Conservation (phyloP, 331 rosid species). For the Telfairia occidentalis region DNA sequence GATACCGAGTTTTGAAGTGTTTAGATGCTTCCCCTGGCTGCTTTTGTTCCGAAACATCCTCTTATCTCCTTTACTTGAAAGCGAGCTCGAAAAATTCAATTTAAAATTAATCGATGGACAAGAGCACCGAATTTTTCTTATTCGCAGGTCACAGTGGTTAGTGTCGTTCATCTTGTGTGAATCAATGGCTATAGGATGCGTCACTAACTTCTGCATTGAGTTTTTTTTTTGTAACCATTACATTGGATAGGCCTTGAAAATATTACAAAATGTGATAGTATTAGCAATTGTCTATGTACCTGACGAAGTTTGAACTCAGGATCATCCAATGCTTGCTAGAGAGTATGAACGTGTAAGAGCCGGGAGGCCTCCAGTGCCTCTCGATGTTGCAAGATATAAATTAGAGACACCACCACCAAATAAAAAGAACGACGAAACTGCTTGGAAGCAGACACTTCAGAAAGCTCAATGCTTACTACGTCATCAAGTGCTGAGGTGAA, state of each 20-base stretch:
- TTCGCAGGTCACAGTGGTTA: background rate
- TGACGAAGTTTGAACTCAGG: constrained; percentile 32
- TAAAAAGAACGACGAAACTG: constrained; percentile 69
- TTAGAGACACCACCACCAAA: constrained; percentile 43
- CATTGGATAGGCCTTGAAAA: background rate
- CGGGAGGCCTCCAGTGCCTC: constrained; percentile 68
- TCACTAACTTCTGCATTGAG: background rate
- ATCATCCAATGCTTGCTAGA: constrained; percentile 78
- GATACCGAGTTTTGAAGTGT: background rate
- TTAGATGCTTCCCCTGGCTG: background rate
- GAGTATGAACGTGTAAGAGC: constrained; percentile 93
- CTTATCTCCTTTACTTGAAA: background rate
- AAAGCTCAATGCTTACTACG: constrained; percentile 66
- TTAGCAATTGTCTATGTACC: background rate
- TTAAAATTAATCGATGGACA: background rate
- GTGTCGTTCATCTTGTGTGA: background rate
- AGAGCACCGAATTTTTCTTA: background rate
- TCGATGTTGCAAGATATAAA: constrained; percentile 62
- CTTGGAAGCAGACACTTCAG: constrained; percentile 76
- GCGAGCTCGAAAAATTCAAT: background rate
- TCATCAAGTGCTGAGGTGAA: constrained; percentile 68
- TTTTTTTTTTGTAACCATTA: background rate
- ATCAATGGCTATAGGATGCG: background rate
- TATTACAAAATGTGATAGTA: background rate
- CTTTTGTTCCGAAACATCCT: background rate